Evolutionary conservation across 805 yeast genomes (phyloP).

Genomic region (Lachancea sp.): DNA sequence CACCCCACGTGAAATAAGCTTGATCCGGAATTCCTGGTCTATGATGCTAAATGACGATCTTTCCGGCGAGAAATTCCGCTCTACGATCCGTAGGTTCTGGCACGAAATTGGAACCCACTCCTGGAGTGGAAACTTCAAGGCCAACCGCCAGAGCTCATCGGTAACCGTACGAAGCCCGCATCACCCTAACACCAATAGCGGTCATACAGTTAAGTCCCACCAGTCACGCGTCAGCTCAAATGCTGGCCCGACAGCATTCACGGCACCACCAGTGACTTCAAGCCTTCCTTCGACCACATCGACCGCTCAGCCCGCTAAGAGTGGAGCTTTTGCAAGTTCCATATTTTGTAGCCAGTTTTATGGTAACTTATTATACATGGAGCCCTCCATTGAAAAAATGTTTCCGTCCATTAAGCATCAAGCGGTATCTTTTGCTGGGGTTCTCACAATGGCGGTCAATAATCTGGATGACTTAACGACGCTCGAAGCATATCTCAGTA

Average conservation of each 20-base stretch:
- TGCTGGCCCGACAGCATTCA: not conserved
- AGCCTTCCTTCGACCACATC: not conserved
- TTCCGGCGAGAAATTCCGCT: slow-evolving; percentile 4
- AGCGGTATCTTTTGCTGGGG: slow-evolving; percentile 75
- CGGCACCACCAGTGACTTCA: not conserved
- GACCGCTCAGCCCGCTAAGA: not conserved
- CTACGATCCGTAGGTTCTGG: slow-evolving; percentile 1
- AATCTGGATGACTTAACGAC: slow-evolving; percentile 53
- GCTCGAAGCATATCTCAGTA: slow-evolving; percentile 53
- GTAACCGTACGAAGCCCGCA: not conserved
- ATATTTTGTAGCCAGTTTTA: slow-evolving; percentile 73
- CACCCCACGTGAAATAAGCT: slow-evolving; percentile 29
- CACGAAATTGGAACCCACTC: not conserved
- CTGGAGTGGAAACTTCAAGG: slow-evolving; percentile 1
- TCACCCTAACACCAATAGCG: not conserved
- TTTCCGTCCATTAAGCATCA: slow-evolving; percentile 76
- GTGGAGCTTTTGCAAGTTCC: slow-evolving; percentile 34
- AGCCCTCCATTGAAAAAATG: slow-evolving; percentile 51
- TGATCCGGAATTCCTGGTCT: slow-evolving; percentile 36
- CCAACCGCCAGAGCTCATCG: not conserved
- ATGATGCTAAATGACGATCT: slow-evolving; percentile 28
- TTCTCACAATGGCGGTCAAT: slow-evolving; percentile 58
- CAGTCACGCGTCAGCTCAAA: not conserved
- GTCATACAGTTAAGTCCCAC: not conserved
- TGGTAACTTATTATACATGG: slow-evolving; percentile 56